These are phyloP conservation scores for Aphanomyces stellatus DNA, from an alignment of 352 stramenopile genomes.

Conservation along the genomic window DNA sequence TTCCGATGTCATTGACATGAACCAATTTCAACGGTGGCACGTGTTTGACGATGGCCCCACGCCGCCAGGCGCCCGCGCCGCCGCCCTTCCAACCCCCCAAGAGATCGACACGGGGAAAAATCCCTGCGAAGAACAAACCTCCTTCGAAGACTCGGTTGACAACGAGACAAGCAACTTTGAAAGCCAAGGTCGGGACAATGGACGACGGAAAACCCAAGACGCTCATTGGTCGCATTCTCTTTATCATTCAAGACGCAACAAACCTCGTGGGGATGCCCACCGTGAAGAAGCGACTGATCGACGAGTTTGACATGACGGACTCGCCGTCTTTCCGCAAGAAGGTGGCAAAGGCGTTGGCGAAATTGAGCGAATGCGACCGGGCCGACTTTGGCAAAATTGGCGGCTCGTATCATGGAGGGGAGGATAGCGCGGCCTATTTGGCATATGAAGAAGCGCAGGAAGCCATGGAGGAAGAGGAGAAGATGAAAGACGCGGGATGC, in stretches of 20 bases:
- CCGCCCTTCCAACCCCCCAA: too few relatives aligned
- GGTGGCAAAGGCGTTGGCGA: slow-evolving; percentile 1
- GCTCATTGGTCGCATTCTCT: slow-evolving; percentile 7
- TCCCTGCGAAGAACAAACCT: too few relatives aligned
- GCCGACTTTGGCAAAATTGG: slow-evolving; percentile 11
- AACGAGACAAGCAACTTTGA: too few relatives aligned
- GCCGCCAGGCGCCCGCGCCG: too few relatives aligned
- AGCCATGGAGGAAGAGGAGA: not conserved
- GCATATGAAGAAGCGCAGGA: not conserved
- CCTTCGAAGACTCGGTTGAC: too few relatives aligned
- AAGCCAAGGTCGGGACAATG: too few relatives aligned
- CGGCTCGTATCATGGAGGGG: slow-evolving; percentile 5
- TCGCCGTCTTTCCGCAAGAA: not conserved
- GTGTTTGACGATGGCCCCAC: too few relatives aligned
- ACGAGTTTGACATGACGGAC: not conserved
- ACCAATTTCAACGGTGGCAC: too few relatives aligned
- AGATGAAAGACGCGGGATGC: not conserved
- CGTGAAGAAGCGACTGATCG: slow-evolving; percentile 5
- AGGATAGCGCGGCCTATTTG: not conserved
- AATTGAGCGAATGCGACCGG: not conserved
- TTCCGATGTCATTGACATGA: too few relatives aligned
- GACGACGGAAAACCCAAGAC: slow-evolving; percentile 17
- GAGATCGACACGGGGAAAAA: too few relatives aligned
- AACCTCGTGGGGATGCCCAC: not conserved
- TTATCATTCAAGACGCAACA: not conserved